These are phyloP conservation scores for Tephrocybe sp. DNA, from an alignment of 768 basidiomycete species.

Conservation along the genomic window DNA sequence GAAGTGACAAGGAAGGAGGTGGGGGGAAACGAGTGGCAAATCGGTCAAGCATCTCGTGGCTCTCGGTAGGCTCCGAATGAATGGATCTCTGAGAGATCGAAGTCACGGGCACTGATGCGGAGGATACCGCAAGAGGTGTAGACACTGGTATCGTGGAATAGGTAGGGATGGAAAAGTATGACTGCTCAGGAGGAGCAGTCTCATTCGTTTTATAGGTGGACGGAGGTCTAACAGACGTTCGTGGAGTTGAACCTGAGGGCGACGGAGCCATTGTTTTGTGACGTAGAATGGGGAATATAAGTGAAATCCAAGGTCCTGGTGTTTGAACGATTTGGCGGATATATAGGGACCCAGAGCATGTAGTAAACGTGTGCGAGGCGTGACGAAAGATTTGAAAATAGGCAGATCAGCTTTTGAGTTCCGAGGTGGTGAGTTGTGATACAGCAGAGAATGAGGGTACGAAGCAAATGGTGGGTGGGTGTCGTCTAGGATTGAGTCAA, in stretches of 20 bases:
- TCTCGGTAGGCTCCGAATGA: background rate
- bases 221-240: slow-evolving; percentile 7
- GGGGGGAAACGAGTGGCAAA: slow-evolving; percentile 29
- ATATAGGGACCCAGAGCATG: slow-evolving; percentile 14
- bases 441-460: slow-evolving; percentile 1
- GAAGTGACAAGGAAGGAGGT: slow-evolving; percentile 23
- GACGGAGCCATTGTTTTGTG: slow-evolving; percentile 8
- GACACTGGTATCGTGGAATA: slow-evolving; percentile 12
- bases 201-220: slow-evolving; percentile 11
- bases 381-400: slow-evolving; percentile 7
- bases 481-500: background rate
- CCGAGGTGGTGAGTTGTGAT: background rate
- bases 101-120: slow-evolving; percentile 2
- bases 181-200: slow-evolving; percentile 9
- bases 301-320: background rate
- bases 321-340: slow-evolving; percentile 6
- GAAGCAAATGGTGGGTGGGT: background rate
- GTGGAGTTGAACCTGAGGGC: slow-evolving; percentile 17
- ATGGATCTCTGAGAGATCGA: background rate
- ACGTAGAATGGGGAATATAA: background rate
- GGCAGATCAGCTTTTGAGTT: slow-evolving; percentile 5
- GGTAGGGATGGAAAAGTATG: slow-evolving; percentile 15
- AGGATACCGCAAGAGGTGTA: slow-evolving; percentile 5
- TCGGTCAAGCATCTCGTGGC: slow-evolving; percentile 24
- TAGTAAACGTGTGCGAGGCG: slow-evolving; percentile 15